Evolutionary conservation across 768 basidiomycete genomes (phyloP).

Genomic region (Auricularia sp.): DNA sequence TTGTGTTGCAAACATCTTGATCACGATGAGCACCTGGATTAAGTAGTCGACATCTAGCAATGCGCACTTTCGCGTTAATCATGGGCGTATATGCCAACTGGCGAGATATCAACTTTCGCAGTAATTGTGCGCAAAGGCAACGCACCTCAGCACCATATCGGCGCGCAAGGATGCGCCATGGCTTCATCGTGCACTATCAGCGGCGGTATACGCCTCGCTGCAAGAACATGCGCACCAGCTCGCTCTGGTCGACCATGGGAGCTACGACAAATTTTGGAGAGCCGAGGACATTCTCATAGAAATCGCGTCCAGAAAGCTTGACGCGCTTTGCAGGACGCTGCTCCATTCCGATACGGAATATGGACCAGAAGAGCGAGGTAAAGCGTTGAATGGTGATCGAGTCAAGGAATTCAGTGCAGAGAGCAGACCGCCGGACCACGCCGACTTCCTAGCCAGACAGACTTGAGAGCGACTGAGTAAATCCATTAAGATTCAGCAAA

Average conservation of each 20-base stretch:
- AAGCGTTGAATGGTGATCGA: neutral
- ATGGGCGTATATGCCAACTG: slow-evolving; percentile 93
- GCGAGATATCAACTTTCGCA: neutral
- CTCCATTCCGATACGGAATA: neutral
- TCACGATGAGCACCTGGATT: neutral
- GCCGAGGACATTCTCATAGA: slow-evolving; percentile 68
- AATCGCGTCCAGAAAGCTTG: slow-evolving; percentile 70
- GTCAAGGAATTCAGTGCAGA: neutral
- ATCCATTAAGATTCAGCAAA: neutral
- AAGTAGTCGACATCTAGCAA: neutral
- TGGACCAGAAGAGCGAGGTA: neutral
- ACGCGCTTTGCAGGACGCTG: neutral
- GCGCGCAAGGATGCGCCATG: slow-evolving; percentile 79
- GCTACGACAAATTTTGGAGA: slow-evolving; percentile 86
- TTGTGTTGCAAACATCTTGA: slow-evolving; percentile 52
- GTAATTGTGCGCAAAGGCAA: neutral
- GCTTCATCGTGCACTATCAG: slow-evolving; percentile 33
- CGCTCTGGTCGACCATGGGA: slow-evolving; percentile 98
- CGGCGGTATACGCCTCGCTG: neutral
- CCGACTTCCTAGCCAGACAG: neutral
- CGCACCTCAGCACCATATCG: slow-evolving; percentile 71
- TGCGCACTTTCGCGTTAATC: slow-evolving; percentile 81
- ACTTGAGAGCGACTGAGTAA: neutral
- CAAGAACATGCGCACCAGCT: slow-evolving; percentile 54
- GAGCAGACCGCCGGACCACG: neutral